A percentile compares a stretch with the other conserved stretches of the same genome.
Conservation (phyloP, 139 green algal genomes). For the Coelastrella sp. region DNA sequence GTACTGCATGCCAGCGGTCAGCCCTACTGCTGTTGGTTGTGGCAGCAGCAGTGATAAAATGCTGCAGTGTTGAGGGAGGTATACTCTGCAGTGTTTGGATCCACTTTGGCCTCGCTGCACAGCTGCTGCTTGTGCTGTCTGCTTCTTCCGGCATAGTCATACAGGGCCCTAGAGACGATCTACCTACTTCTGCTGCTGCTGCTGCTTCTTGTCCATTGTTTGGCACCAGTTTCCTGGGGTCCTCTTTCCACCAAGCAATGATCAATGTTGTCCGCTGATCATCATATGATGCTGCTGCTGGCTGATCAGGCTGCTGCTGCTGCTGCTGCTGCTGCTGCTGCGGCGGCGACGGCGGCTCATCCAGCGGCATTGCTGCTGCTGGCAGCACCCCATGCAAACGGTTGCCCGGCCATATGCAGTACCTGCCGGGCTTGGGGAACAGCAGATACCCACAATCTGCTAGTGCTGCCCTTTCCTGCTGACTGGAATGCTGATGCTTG, state of each 20-base stretch:
- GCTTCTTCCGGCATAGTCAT: background rate
- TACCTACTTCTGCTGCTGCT: background rate
- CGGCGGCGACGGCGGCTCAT: background rate
- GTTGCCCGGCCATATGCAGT: conserved; percentile 52
- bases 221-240: conserved; percentile 11
- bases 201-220: background rate
- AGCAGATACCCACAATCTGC: conserved; percentile 28
- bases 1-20: background rate
- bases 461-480: background rate
- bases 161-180: background rate
- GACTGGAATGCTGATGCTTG: background rate
- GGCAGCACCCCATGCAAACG: conserved; percentile 66
- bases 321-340: conserved; percentile 18
- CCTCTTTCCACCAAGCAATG: conserved; percentile 54
- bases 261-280: conserved; percentile 52
- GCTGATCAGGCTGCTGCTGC: background rate
- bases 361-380: background rate
- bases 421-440: conserved; percentile 15
- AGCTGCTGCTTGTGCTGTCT: background rate
- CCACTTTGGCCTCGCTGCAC: background rate
- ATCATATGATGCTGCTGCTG: background rate
- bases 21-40: background rate
- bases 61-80: background rate
- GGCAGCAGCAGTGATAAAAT: background rate
- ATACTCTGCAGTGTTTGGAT: background rate